phyloP scores from a whole-genome alignment of 352 stramenopile genomes.

The Pythium brachiatum region DNA sequence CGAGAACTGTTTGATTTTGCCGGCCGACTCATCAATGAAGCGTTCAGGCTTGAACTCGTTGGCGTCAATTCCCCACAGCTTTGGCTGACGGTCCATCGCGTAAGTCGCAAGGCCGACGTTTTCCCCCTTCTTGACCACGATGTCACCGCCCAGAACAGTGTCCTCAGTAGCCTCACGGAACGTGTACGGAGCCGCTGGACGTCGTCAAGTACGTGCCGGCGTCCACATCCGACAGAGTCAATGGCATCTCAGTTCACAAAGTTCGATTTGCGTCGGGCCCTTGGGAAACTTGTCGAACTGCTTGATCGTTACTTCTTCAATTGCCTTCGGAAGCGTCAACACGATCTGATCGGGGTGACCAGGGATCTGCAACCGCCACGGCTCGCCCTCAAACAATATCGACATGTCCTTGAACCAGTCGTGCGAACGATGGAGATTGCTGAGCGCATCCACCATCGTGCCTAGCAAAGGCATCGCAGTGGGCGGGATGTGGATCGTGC shows the following conservation, averaged over 20 bases:
- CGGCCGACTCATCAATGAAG: slow-evolving; percentile 31
- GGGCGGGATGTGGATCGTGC: not conserved
- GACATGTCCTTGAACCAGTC: slow-evolving; percentile 35
- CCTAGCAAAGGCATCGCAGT: not conserved
- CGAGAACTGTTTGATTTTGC: not conserved
- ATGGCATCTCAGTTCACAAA: slow-evolving; percentile 46
- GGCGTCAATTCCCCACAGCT: slow-evolving; percentile 49
- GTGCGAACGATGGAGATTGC: slow-evolving; percentile 28
- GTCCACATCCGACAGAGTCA: slow-evolving; percentile 1
- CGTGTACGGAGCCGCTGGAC: slow-evolving; percentile 32
- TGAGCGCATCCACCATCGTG: not conserved
- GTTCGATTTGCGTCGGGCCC: slow-evolving; percentile 12
- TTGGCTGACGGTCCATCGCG: slow-evolving; percentile 27
- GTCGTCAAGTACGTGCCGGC: slow-evolving; percentile 26
- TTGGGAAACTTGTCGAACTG: slow-evolving; percentile 31
- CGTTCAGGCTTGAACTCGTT: slow-evolving; percentile 56
- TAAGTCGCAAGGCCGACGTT: slow-evolving; percentile 30
- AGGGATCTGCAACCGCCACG: slow-evolving; percentile 18
- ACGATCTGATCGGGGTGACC: slow-evolving; percentile 20
- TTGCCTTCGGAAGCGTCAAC: slow-evolving; percentile 11
- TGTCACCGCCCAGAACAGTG: slow-evolving; percentile 35
- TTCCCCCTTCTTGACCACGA: slow-evolving; percentile 25
- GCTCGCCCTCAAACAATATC: slow-evolving; percentile 9
- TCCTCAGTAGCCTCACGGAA: slow-evolving; percentile 51
- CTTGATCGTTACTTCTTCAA: slow-evolving; percentile 29